Base-by-base conservation (phyloP, 352 stramenopile species). In the Phytophthora capsici region DNA sequence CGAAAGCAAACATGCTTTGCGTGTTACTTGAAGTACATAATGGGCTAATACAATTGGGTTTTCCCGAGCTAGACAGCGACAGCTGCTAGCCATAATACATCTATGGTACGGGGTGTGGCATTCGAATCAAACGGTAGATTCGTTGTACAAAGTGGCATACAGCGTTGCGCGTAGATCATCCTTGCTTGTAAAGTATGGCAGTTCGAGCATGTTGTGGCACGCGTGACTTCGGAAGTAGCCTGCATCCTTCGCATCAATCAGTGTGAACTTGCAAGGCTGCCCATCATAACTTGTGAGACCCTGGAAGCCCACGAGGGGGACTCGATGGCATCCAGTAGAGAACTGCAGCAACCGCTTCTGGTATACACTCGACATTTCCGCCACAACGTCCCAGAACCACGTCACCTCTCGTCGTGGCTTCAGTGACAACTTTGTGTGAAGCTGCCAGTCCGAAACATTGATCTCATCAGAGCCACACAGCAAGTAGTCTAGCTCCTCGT, bases 401-500 rank as follows among this genome's bases (percentile, higher is more conserved):
- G 30, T 43, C 17, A 81, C 53, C 43, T 73, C 53, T 10, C 38
- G 64, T 16, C 68, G 54, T 2, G 89, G n/a, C 20, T 69, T 40
- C 7, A 75, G 50, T 32, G 64, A 47, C 13, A 63, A 22, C 20
- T 66, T 48, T 3, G 94, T 98, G 57, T 98, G 67, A 7, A 66
- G 69, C 65, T 90, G 83, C 96, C 96, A 99, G 69, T 99, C 95
- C 1, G 88, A 71, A 26, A 99, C 90, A 58, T 98, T 83, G 54
- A 99, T 97, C 64, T 88, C 77, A 6, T 97, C 92, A 19, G 98
- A 78, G 12, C 95, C 95, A 63, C 95, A 98, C 57, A 99, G 88
- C 20, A 99, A 67, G 25, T 98, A 84, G 64, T 99, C 96, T 5
- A 99, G 71, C 73, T 99, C 96, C 68, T 98, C 91, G 57, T 96